These are phyloP conservation scores for Fusarium penzigii DNA, from an alignment of 2,329 filamentous ascomycete genomes.

Conservation along the genomic window DNA sequence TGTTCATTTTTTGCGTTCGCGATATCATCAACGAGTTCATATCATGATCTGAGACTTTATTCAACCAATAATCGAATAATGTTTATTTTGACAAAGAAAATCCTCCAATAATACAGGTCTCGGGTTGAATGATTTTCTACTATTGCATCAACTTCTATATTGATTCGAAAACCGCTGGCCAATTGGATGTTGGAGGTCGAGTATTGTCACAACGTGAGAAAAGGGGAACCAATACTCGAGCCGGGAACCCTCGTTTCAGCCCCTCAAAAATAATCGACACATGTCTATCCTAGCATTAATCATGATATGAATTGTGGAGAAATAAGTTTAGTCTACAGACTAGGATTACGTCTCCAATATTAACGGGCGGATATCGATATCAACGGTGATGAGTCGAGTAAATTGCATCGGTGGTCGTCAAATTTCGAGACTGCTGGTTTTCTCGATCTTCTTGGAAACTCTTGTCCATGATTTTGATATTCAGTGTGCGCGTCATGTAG, in stretches of 20 bases:
- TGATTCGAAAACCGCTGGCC: not conserved
- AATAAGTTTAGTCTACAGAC: not conserved
- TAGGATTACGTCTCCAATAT: constrained; percentile 9
- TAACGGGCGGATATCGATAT: constrained; percentile 1
- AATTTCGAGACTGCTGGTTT: too few species aligned
- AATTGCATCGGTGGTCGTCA: not conserved
- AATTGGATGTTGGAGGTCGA: not conserved
- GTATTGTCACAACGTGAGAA: constrained; percentile 6
- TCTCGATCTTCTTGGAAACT: not conserved
- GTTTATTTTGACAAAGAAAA: too few species aligned
- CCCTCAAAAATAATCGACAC: constrained; percentile 8
- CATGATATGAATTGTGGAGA: constrained; percentile 13
- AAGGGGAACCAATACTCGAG: constrained; percentile 8
- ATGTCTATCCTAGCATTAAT: constrained; percentile 15
- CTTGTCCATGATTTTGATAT: not conserved
- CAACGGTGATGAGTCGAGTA: constrained; percentile 4
- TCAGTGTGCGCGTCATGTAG: not conserved
- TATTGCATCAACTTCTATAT: too few species aligned
- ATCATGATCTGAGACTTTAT: too few species aligned
- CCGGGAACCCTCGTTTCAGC: constrained; percentile 14
- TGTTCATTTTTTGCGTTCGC: too few species aligned
- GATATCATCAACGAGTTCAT: too few species aligned
- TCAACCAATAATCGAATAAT: too few species aligned
- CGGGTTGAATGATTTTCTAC: too few species aligned
- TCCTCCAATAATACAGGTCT: too few species aligned